Evolutionary conservation across 2,329 filamentous ascomycete genomes (phyloP).

Genomic region (Polytolypa hystricis): DNA sequence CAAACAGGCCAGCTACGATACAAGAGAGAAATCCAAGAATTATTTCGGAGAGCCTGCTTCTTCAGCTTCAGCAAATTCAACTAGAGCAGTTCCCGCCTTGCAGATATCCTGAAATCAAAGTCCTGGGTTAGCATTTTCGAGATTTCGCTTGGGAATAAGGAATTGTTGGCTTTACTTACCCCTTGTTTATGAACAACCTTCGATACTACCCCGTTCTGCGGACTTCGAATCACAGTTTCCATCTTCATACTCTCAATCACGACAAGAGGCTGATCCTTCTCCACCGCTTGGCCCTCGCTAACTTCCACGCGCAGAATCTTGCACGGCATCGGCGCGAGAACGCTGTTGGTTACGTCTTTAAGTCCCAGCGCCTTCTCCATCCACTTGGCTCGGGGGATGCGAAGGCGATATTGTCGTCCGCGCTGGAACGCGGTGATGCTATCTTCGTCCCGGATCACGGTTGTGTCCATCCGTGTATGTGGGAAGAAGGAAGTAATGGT

Average conservation of each 20-base stretch:
- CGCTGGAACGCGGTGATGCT: constrained; percentile 65
- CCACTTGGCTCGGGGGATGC: constrained; percentile 57
- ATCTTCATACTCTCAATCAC: constrained; percentile 91
- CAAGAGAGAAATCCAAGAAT: no score
- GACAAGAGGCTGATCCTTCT: constrained; percentile 76
- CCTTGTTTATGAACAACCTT: constrained; percentile 64
- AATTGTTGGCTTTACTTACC: constrained; percentile 37
- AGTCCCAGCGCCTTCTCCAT: constrained; percentile 76
- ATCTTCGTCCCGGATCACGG: constrained; percentile 48
- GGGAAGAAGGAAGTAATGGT: constrained; percentile 68
- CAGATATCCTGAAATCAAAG: constrained; percentile 58
- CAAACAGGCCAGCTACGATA: no score
- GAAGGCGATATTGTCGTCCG: constrained; percentile 47
- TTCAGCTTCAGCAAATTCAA: constrained; percentile 59
- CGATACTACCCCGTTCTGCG: constrained; percentile 59
- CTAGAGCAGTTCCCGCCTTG: constrained; percentile 63
- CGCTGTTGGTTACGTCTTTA: constrained; percentile 69
- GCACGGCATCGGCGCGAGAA: constrained; percentile 92
- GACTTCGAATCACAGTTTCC: constrained; percentile 73
- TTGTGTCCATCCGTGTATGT: constrained; percentile 65
- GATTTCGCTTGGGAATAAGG: constrained; percentile 1
- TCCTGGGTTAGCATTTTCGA: not conserved
- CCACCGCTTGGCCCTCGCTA: constrained; percentile 65
- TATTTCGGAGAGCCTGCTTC: no score
- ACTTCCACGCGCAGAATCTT: constrained; percentile 90